Evolutionary conservation across 345 rosid species (phyloP).

Genomic region (Eucalyptus camaldulensis): DNA sequence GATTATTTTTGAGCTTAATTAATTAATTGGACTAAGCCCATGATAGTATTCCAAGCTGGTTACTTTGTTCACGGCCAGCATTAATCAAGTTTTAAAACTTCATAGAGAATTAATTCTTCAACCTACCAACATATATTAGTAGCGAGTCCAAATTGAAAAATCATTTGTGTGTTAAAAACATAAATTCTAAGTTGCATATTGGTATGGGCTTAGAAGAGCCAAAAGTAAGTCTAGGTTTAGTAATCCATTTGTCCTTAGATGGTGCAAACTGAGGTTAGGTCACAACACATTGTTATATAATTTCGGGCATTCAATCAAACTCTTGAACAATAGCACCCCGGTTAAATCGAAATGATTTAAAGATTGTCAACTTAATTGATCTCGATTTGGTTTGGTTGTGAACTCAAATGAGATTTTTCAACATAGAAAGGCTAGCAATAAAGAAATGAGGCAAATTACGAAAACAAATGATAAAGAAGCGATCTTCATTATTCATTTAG

Average conservation of each 20-base stretch:
- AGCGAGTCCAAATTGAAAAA: fast-evolving
- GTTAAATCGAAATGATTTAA: not conserved
- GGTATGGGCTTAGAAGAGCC: fast-evolving
- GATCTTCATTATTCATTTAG: not conserved
- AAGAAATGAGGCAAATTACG: not conserved
- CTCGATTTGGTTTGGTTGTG: not conserved
- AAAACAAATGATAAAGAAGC: not conserved
- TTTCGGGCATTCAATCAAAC: not conserved
- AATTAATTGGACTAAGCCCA: too few species aligned
- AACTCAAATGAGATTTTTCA: not conserved
- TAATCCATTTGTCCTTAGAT: too few species aligned
- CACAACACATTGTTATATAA: too few species aligned
- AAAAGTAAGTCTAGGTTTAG: fast-evolving
- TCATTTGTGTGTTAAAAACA: fast-evolving
- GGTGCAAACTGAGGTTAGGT: too few species aligned
- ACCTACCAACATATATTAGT: too few species aligned
- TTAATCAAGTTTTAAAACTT: too few species aligned
- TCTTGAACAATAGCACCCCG: not conserved
- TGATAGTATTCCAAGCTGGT: too few species aligned
- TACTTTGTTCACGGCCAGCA: too few species aligned
- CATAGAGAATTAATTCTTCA: too few species aligned
- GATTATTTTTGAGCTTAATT: too few species aligned
- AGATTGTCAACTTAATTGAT: not conserved
- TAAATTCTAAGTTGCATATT: fast-evolving
- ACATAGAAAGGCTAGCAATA: not conserved